A percentile compares a stretch with the other conserved stretches of the same genome.
phyloP scores from a whole-genome alignment of 2,329 filamentous ascomycete genomes.

The Pseudophaeomoniella oleicola region DNA sequence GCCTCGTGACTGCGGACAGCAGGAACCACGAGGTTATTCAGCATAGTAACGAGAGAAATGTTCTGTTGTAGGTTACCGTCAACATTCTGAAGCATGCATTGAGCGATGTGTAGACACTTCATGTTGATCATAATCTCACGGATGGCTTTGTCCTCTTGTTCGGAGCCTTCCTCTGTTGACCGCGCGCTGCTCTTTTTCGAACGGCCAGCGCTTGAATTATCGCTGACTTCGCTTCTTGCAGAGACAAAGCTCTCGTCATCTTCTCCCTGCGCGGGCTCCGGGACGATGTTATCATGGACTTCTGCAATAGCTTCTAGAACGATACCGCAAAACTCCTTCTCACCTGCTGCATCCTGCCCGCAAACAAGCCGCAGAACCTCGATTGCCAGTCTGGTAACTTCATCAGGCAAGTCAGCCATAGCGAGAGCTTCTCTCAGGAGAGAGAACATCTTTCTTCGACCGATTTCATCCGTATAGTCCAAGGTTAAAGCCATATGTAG shows the following conservation, averaged over 20 bases:
- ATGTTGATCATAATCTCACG: conserved; percentile 93
- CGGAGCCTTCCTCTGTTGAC: conserved; percentile 6
- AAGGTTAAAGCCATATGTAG: conserved; percentile 82
- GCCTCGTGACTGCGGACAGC: conserved; percentile 88
- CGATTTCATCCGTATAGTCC: conserved; percentile 96
- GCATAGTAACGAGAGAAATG: conserved; percentile 84
- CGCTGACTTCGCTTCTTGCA: conserved; percentile 70
- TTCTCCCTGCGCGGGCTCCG: conserved; percentile 35
- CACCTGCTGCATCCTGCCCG: conserved; percentile 37
- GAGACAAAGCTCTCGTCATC: conserved; percentile 89
- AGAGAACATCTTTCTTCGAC: conserved; percentile 88
- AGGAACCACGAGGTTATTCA: conserved; percentile 92
- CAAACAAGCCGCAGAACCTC: conserved; percentile 74
- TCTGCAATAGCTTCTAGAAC: conserved; percentile 87
- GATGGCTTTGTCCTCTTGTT: conserved; percentile 56
- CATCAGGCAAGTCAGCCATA: conserved; percentile 76
- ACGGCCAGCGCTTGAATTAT: conserved; percentile 37
- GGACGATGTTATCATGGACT: conserved; percentile 81
- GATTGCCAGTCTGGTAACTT: conserved; percentile 76
- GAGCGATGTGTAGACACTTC: conserved; percentile 93
- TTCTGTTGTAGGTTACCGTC: conserved; percentile 78
- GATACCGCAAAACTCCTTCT: conserved; percentile 36
- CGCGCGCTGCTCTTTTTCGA: conserved; percentile 11
- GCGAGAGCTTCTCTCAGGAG: conserved; percentile 75
- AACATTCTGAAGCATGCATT: conserved; percentile 94